Evolutionary conservation across 2,329 filamentous ascomycete genomes (phyloP).

Genomic region (Neopestalotiopsis clavispora): DNA sequence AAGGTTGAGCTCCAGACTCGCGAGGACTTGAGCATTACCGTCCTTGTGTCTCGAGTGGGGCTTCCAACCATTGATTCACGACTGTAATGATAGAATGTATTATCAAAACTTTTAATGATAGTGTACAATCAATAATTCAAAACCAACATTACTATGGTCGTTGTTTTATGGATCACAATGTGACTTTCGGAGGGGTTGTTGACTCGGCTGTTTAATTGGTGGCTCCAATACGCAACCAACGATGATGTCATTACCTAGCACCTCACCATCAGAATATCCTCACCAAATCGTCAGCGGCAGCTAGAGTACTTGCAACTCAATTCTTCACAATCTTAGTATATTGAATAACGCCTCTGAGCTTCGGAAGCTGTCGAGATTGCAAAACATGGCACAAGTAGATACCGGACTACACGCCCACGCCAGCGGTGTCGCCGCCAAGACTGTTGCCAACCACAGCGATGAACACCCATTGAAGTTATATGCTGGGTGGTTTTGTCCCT

Average conservation of each 20-base stretch:
- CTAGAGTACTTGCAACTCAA: not conserved
- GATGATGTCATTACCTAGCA: slow-evolving; percentile 9
- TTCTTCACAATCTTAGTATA: not conserved
- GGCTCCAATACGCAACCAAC: not conserved
- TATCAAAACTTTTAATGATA: not conserved
- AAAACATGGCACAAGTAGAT: slow-evolving; percentile 51
- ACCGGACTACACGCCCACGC: slow-evolving; percentile 51
- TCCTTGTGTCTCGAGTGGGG: not conserved
- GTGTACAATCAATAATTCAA: not conserved
- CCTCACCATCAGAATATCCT: not conserved
- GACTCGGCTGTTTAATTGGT: not conserved
- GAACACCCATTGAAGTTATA: slow-evolving; percentile 68
- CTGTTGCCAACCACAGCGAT: slow-evolving; percentile 50
- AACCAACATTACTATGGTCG: not conserved
- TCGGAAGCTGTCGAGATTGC: not conserved
- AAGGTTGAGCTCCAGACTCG: not conserved
- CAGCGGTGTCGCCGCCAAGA: slow-evolving; percentile 53
- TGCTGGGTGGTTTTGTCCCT: slow-evolving; percentile 76
- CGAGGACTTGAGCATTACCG: not conserved
- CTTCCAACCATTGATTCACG: not conserved
- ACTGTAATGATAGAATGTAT: not conserved
- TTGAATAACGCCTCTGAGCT: no score
- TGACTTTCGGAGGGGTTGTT: not conserved
- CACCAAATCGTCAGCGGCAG: not conserved
- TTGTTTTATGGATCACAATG: not conserved